Percentiles rank a stretch among this genome's conserved stretches.
Conservation (phyloP, 768 basidiomycete species). For the Leccinum barrowsii region DNA sequence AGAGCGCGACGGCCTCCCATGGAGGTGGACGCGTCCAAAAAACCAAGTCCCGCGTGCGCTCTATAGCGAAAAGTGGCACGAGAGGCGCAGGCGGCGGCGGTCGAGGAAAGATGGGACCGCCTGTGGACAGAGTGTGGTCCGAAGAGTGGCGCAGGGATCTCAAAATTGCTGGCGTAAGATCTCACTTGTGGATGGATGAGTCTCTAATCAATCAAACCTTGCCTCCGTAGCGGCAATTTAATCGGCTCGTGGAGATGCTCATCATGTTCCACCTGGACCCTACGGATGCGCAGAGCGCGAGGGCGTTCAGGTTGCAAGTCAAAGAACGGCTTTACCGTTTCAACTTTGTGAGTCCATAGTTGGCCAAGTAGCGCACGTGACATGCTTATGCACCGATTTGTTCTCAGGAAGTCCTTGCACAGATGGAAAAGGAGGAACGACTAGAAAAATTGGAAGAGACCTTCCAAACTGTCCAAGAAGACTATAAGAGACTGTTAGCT, state of each 20-base stretch:
- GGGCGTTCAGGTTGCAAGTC: slow-evolving; percentile 82
- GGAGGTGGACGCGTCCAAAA: slow-evolving; percentile 44
- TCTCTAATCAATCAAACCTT: background rate
- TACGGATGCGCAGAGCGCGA: slow-evolving; percentile 48
- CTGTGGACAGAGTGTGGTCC: slow-evolving; percentile 70
- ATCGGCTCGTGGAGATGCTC: slow-evolving; percentile 89
- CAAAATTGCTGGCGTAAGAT: slow-evolving; percentile 82
- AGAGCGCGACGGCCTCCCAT: slow-evolving; percentile 35
- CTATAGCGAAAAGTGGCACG: slow-evolving; percentile 21
- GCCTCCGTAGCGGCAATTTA: slow-evolving; percentile 80
- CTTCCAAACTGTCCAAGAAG: slow-evolving; percentile 79
- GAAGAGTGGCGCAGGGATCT: slow-evolving; percentile 78
- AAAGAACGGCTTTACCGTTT: slow-evolving; percentile 94
- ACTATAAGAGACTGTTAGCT: slow-evolving; percentile 78
- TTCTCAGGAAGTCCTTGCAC: slow-evolving; percentile 76
- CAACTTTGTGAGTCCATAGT: slow-evolving; percentile 70
- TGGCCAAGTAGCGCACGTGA: background rate
- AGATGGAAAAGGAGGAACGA: slow-evolving; percentile 83
- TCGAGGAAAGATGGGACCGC: slow-evolving; percentile 72
- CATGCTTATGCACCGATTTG: background rate
- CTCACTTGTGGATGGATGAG: background rate
- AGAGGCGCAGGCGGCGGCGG: slow-evolving; percentile 7
- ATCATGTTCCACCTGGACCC: slow-evolving; percentile 69
- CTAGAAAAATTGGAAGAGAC: slow-evolving; percentile 91
- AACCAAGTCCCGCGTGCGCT: slow-evolving; percentile 38